phyloP scores from a whole-genome alignment of 1,284 basidiomycete genomes.

The Austropuccinia psidii region DNA sequence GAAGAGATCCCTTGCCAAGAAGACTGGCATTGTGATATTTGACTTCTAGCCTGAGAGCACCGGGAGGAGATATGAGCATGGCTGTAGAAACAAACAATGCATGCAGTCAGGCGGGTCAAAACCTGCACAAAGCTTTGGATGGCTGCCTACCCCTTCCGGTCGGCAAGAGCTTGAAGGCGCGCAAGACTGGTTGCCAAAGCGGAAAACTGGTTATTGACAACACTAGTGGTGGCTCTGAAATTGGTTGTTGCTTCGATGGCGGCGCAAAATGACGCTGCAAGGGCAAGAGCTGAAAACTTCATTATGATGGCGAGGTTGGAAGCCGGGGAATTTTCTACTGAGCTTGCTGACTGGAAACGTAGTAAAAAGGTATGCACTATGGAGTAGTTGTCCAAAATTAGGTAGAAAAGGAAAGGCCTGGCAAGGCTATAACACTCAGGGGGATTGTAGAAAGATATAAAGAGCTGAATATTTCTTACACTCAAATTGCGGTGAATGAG shows the following conservation, averaged over 20 bases:
- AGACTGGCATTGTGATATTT: neutral
- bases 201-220: conserved; percentile 2
- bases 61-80: neutral
- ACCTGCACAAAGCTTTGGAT: neutral
- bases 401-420: too few relatives aligned
- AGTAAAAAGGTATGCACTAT: too few relatives aligned
- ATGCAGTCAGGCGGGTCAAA: neutral
- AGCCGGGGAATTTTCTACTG: too few relatives aligned
- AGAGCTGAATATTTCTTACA: too few relatives aligned
- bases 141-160: neutral
- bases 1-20: neutral
- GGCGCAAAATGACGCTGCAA: neutral
- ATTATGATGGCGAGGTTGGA: too few relatives aligned
- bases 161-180: neutral
- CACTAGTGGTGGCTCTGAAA: neutral
- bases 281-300: neutral
- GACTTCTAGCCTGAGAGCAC: neutral
- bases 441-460: too few relatives aligned
- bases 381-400: too few relatives aligned
- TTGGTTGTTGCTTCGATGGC: neutral
- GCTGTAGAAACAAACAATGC: neutral
- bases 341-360: too few relatives aligned
- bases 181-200: neutral
- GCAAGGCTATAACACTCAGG: too few relatives aligned
- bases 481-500: too few relatives aligned